These are phyloP conservation scores for Tetrapisispora namnaoensis DNA, from an alignment of 805 yeast genomes.

Conservation along the genomic window DNA sequence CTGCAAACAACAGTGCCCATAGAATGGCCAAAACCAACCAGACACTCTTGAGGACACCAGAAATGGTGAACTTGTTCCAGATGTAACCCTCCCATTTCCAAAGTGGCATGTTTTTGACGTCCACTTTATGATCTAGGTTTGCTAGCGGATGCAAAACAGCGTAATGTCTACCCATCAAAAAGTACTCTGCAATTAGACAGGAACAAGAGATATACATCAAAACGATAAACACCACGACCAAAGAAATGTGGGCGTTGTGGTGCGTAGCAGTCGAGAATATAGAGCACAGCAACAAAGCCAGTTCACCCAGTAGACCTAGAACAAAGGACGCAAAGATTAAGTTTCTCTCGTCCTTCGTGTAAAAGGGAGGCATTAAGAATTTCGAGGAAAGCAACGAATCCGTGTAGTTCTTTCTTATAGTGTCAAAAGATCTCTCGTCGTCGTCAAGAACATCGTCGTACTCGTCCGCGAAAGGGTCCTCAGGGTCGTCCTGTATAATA, in stretches of 20 bases:
- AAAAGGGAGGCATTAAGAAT: conserved; percentile 32
- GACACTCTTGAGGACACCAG: conserved; percentile 42
- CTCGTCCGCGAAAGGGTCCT: conserved; percentile 4
- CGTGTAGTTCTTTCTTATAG: conserved; percentile 11
- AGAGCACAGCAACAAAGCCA: conserved; percentile 66
- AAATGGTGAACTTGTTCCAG: conserved; percentile 37
- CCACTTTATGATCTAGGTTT: conserved; percentile 6
- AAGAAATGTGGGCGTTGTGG: conserved; percentile 46
- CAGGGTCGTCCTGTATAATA: not conserved
- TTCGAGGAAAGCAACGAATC: conserved; percentile 14
- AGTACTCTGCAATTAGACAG: conserved; percentile 37
- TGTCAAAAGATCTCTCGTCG: conserved; percentile 3
- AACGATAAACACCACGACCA: conserved; percentile 64
- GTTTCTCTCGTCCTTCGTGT: conserved; percentile 31
- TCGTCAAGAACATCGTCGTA: conserved; percentile 2
- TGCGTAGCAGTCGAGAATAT: conserved; percentile 55
- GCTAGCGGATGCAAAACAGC: conserved; percentile 27
- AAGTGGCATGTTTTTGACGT: conserved; percentile 13
- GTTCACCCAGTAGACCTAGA: conserved; percentile 48
- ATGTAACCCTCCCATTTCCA: conserved; percentile 26
- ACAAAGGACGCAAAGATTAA: conserved; percentile 34
- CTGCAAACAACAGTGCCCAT: conserved; percentile 58
- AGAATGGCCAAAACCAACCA: conserved; percentile 61
- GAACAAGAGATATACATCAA: conserved; percentile 46
- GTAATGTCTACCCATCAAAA: conserved; percentile 37